Base-by-base conservation (phyloP, 2,329 filamentous ascomycete genomes). In the Chaetomium globosum region DNA sequence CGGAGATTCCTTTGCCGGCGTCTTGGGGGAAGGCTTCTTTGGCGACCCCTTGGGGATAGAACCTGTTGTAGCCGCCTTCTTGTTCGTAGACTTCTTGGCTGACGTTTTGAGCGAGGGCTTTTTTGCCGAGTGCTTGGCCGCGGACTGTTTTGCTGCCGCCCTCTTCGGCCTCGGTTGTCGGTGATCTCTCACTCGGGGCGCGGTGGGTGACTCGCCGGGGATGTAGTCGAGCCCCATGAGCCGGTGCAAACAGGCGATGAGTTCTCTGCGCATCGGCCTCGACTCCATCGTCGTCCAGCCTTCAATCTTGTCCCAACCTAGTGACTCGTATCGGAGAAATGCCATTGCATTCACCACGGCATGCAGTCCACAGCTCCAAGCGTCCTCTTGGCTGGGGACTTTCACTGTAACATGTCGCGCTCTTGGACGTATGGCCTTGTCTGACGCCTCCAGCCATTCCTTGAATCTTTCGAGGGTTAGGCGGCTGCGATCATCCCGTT, bases 321-420 rank as follows among this genome's bases (percentile, higher is more conserved):
- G 28, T 1, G 36, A 13, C 16, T 68, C 67, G 30, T 57, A 66
- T 19, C 67, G 65, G 39, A 70, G 10, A 39, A 70, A 68, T 19
- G 61, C 64, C 31, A 65, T 30, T 30, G 53, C 30, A 26, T 69
- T 68, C 13, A 54, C 60, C 3, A 70, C 64, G 4, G 13, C n/a
- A 30, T 68, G 64, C 3, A 70, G 28, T 7, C 60, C 52, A 33
- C 68, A 70, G 33, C 64, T 59, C 68, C 65, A 69, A 1, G 4
- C 19, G 21, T 59, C 48, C 1, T 16, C 2, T 39, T 69, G 65
- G 9, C 3, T 1, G 3, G 12, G 30, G 28, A 21, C 8, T 2
- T n/a, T 1, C 5, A 39, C 2, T 3, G 1, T 3, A 0, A 1
- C 0, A 26, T 51, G 19, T 1, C 1, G 9, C 9, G 4, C 23